Conservation (phyloP, 2,329 filamentous ascomycete species). For the Scytalidium sp. region DNA sequence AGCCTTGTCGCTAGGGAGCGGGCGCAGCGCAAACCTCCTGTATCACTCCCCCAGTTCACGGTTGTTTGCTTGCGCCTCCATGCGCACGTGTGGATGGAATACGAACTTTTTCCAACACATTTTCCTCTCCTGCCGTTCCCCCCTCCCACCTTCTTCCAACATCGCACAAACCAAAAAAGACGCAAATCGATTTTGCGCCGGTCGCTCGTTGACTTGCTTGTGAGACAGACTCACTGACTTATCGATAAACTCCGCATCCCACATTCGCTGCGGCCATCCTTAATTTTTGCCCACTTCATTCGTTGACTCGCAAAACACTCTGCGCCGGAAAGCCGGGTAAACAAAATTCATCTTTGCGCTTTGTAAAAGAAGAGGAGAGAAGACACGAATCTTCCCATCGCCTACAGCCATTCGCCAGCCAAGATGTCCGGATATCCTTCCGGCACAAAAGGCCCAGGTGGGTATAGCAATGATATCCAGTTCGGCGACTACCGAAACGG, state of each 20-base stretch:
- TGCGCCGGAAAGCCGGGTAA: no score
- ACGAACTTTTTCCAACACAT: no score
- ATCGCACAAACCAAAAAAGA: not conserved
- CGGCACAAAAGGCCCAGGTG: not conserved
- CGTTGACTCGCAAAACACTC: not conserved
- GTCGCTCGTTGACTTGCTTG: not conserved
- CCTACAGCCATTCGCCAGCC: not conserved
- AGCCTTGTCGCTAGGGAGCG: no score
- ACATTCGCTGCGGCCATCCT: no score
- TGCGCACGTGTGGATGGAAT: no score
- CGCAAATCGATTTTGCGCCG: not conserved
- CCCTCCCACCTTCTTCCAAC: not conserved
- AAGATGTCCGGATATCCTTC: not conserved
- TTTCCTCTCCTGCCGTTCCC: not conserved
- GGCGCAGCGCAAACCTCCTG: no score
- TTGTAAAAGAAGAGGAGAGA: not conserved
- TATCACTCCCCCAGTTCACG: no score
- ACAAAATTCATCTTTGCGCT: no score
- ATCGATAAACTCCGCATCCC: no score
- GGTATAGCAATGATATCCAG: not conserved
- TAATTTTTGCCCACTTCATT: not conserved
- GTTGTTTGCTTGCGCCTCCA: no score
- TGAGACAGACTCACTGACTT: no score
- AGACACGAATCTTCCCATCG: not conserved
- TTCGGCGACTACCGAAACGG: not conserved